Conservation (phyloP, 768 basidiomycete genomes). For the Suillus hirtellus region DNA sequence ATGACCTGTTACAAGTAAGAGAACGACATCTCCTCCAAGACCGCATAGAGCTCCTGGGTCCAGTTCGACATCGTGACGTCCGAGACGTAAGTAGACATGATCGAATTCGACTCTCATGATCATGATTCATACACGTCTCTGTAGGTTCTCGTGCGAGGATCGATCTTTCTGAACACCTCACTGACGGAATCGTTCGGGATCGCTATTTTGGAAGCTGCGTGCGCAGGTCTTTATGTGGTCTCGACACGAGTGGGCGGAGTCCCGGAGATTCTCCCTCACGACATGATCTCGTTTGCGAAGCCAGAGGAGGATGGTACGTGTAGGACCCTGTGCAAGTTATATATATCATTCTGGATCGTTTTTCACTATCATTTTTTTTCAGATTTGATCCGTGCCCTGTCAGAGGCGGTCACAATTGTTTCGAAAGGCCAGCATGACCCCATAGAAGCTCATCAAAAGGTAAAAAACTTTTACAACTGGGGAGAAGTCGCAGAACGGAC, state of each 20-base stretch:
- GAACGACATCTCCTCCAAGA: slow-evolving; percentile 90
- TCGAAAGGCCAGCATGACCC: slow-evolving; percentile 72
- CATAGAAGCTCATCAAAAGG: slow-evolving; percentile 67
- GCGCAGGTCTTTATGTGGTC: slow-evolving; percentile 91
- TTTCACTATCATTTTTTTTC: background rate
- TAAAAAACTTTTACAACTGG: slow-evolving; percentile 90
- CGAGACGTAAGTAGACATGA: slow-evolving; percentile 53
- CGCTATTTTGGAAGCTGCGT: slow-evolving; percentile 96
- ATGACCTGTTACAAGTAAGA: slow-evolving; percentile 93
- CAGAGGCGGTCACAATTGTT: slow-evolving; percentile 76
- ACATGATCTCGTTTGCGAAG: slow-evolving; percentile 94
- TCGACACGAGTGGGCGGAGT: slow-evolving; percentile 94
- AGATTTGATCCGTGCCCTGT: slow-evolving; percentile 87
- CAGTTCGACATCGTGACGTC: slow-evolving; percentile 82
- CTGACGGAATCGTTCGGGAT: slow-evolving; percentile 97
- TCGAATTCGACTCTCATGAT: background rate
- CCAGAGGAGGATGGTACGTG: slow-evolving; percentile 89
- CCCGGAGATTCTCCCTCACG: slow-evolving; percentile 89
- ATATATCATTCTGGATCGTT: background rate
- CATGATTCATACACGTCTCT: background rate
- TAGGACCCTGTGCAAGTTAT: background rate
- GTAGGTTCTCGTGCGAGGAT: slow-evolving; percentile 82
- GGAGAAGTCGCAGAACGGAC: slow-evolving; percentile 73
- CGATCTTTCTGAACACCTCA: slow-evolving; percentile 94
- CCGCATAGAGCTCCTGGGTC: slow-evolving; percentile 85